Evolutionary conservation across 495 filamentous ascomycete species (phyloP).

Genomic region (Lasiosphaeria miniovina): DNA sequence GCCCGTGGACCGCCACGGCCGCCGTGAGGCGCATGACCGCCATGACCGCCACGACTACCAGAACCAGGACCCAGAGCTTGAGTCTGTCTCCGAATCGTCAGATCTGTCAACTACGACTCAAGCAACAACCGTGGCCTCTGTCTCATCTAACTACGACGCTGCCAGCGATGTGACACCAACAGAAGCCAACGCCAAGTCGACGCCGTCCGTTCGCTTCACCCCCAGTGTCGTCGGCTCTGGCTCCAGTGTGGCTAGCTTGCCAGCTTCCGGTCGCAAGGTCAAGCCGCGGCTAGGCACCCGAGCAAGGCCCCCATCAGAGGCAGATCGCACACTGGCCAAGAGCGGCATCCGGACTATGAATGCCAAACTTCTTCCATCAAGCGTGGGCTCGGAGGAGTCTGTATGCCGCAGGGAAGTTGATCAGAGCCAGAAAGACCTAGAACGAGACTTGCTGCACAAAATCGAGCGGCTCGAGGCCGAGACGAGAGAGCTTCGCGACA

Average conservation of each 20-base stretch:
- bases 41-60: slow-evolving; percentile 24
- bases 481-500: slow-evolving; percentile 33
- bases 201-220: slow-evolving; percentile 33
- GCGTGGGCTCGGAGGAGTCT: slow-evolving; percentile 10
- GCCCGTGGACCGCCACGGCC: slow-evolving; percentile 9
- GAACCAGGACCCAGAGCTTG: slow-evolving; percentile 34
- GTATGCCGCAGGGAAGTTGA: slow-evolving; percentile 20
- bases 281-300: slow-evolving; percentile 32
- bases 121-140: slow-evolving; percentile 36
- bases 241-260: slow-evolving; percentile 29
- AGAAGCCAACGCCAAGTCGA: slow-evolving; percentile 30
- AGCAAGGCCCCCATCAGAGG: slow-evolving; percentile 26
- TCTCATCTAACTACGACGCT: slow-evolving; percentile 28
- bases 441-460: slow-evolving; percentile 33
- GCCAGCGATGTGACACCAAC: slow-evolving; percentile 32
- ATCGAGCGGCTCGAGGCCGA: slow-evolving; percentile 44
- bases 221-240: slow-evolving; percentile 31
- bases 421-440: slow-evolving; percentile 17
- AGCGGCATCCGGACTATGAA: slow-evolving; percentile 32
- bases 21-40: slow-evolving; percentile 14
- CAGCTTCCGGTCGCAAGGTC: slow-evolving; percentile 23
- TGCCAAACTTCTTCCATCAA: slow-evolving; percentile 27
- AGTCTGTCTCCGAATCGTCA: slow-evolving; percentile 43
- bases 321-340: slow-evolving; percentile 23
- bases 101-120: slow-evolving; percentile 45